Base-by-base conservation (phyloP, 2,329 filamentous ascomycete genomes). In the Botrytis aclada region DNA sequence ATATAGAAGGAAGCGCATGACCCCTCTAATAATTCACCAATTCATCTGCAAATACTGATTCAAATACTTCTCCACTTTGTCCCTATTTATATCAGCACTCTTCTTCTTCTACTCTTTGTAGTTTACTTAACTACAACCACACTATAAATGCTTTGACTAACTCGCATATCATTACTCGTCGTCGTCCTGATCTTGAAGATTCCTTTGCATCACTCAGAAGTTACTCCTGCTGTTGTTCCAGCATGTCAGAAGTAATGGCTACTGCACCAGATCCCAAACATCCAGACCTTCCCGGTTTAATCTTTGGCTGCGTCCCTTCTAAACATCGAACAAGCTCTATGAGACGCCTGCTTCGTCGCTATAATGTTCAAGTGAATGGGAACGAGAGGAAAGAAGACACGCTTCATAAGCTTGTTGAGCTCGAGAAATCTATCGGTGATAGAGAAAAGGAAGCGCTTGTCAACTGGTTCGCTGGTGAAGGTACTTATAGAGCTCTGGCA, bases 371-470 rank as follows among this genome's bases (percentile, higher is more conserved):
- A 14, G 20, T 45, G 3, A 58, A 20, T 6, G 7, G 37, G 0
- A 58, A 34, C 2, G 51, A 69, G 22, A 69, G 9, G 9, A 69
- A 69, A 61, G 54, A 58, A 61, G 39, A 61, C 29, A 34, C 20
- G 8, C 47, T 69, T 18, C 37, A 2, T 7, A 69, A 61, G 29
- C 66, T 69, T n/a, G 16, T 69, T 29, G 66, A 61, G 6, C 54
- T 69, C 14, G 66, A 69, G 34, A 61, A 45, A 2, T 58, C 37
- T 4, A 10, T 69, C 25, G 54, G 51, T 1, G 54, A 61, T 16
- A 69, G 54, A n/a, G 66, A 69, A 45, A 69, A 61, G 12, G 66
- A 58, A 25, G 66, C 66, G 12, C 29, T 69, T 4, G 51, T 61
- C 7, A 69, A 60, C 1, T 69, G 66, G 66, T 69, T 69, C 5